A percentile compares a stretch with the other conserved stretches of the same genome.
These are phyloP conservation scores for Aspergillus ustus DNA, from an alignment of 2,329 filamentous ascomycete species.

Conservation along the genomic window DNA sequence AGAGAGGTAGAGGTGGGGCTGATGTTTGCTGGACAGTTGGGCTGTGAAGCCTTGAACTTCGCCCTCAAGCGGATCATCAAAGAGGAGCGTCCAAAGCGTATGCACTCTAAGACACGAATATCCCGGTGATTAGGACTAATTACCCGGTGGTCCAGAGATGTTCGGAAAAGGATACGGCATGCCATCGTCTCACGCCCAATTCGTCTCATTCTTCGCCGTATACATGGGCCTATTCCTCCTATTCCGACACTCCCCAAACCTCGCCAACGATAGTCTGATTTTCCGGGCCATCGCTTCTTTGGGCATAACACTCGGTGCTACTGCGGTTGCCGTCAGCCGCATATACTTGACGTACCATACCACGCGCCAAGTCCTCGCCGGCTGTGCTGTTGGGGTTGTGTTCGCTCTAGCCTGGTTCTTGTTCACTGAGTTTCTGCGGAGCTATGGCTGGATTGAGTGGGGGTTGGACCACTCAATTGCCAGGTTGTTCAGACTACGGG, in stretches of 20 bases:
- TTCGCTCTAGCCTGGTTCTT: conserved; percentile 81
- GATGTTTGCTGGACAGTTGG: conserved; percentile 90
- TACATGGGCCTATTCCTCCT: conserved; percentile 85
- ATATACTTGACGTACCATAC: conserved; percentile 96
- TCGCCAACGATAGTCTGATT: conserved; percentile 48
- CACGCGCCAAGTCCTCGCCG: conserved; percentile 81
- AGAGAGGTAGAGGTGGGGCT: conserved; percentile 87
- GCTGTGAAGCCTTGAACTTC: conserved; percentile 91
- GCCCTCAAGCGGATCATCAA: conserved; percentile 86
- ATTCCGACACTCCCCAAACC: conserved; percentile 71
- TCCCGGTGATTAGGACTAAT: neutral
- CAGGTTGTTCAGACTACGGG: conserved; percentile 73
- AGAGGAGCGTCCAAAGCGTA: conserved; percentile 83
- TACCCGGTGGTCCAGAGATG: conserved; percentile 56
- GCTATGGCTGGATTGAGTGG: conserved; percentile 73
- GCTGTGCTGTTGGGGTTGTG: conserved; percentile 69
- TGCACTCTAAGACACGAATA: conserved; percentile 33
- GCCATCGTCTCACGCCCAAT: conserved; percentile 95
- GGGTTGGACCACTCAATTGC: conserved; percentile 68
- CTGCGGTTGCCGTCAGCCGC: conserved; percentile 76
- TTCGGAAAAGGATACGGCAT: conserved; percentile 96
- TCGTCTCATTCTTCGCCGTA: conserved; percentile 87
- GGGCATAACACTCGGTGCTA: conserved; percentile 65
- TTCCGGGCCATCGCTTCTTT: conserved; percentile 61
- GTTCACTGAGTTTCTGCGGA: conserved; percentile 68